Conservation (phyloP, 768 basidiomycete genomes). For the Plicaturopsis crispa region DNA sequence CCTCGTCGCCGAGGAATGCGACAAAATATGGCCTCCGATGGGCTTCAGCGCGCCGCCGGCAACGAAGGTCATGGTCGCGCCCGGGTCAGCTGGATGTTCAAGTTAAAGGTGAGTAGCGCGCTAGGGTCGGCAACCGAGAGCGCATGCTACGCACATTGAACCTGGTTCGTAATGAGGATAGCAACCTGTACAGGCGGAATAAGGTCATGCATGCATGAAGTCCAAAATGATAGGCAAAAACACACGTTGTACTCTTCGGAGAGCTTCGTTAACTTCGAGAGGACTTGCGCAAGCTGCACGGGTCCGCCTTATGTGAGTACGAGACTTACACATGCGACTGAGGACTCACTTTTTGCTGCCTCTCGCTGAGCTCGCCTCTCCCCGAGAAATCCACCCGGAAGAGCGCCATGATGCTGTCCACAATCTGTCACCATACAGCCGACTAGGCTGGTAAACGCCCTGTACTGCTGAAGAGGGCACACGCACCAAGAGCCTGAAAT, state of each 20-base stretch:
- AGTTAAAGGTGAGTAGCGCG: not conserved
- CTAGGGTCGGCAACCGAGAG: not conserved
- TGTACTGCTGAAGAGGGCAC: slow-evolving; percentile 1
- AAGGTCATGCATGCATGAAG: slow-evolving; percentile 6
- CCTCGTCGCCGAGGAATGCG: slow-evolving; percentile 76
- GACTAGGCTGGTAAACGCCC: not conserved
- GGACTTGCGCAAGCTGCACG: slow-evolving; percentile 76
- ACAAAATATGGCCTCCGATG: slow-evolving; percentile 84
- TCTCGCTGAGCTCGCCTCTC: slow-evolving; percentile 87
- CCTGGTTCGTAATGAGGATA: slow-evolving; percentile 88
- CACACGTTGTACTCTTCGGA: slow-evolving; percentile 86
- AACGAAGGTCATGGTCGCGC: slow-evolving; percentile 92
- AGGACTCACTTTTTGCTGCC: slow-evolving; percentile 72
- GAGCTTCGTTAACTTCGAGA: slow-evolving; percentile 85
- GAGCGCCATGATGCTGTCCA: slow-evolving; percentile 96
- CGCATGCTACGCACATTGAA: slow-evolving; percentile 52
- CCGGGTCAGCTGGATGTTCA: slow-evolving; percentile 69
- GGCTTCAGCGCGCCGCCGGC: slow-evolving; percentile 90
- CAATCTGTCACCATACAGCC: slow-evolving; percentile 46
- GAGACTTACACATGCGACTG: not conserved
- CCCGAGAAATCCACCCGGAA: slow-evolving; percentile 94
- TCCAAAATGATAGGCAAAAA: slow-evolving; percentile 2
- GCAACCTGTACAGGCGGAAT: slow-evolving; percentile 47
- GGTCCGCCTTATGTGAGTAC: slow-evolving; percentile 7
- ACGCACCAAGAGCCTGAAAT: slow-evolving; percentile 62